phyloP scores from a whole-genome alignment of 192 early-diverging fungal genomes.

The Backusella westeae region DNA sequence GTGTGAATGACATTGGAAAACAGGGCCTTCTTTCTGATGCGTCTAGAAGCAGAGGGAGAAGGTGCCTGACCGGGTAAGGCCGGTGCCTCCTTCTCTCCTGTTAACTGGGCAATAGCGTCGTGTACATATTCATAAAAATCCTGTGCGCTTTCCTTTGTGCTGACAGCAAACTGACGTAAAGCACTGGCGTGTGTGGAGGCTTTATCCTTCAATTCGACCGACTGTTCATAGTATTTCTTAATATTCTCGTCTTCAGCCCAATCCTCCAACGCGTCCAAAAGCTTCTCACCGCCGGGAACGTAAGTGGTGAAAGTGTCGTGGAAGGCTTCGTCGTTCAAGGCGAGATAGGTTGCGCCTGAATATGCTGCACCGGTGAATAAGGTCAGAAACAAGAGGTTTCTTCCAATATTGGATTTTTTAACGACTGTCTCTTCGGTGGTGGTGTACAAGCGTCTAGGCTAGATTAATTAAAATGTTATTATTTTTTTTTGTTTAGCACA shows the following conservation, averaged over 20 bases:
- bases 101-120: conserved; percentile 30
- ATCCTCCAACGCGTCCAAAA: conserved; percentile 51
- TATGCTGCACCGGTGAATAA: conserved; percentile 40
- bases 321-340: conserved; percentile 52
- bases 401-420: conserved; percentile 6
- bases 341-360: conserved; percentile 48
- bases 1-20: conserved; percentile 17
- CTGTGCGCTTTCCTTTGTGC: conserved; percentile 16
- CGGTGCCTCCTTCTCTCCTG: conserved; percentile 17
- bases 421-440: not conserved
- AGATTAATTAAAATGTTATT: not conserved
- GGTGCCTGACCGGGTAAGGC: conserved; percentile 4
- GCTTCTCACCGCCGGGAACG: conserved; percentile 57
- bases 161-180: not conserved
- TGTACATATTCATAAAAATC: conserved; percentile 36
- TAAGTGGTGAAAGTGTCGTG: conserved; percentile 55
- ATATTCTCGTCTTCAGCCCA: conserved; percentile 33
- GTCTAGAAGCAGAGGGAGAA: not conserved
- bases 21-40: not conserved
- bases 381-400: conserved; percentile 18
- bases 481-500: not conserved
- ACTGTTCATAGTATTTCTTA: conserved; percentile 16
- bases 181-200: conserved; percentile 40
- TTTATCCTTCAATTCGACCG: conserved; percentile 12
- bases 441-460: conserved; percentile 7